Evolutionary conservation across 208 protist genomes (phyloP).

Genomic region (Spongospora subterranea): DNA sequence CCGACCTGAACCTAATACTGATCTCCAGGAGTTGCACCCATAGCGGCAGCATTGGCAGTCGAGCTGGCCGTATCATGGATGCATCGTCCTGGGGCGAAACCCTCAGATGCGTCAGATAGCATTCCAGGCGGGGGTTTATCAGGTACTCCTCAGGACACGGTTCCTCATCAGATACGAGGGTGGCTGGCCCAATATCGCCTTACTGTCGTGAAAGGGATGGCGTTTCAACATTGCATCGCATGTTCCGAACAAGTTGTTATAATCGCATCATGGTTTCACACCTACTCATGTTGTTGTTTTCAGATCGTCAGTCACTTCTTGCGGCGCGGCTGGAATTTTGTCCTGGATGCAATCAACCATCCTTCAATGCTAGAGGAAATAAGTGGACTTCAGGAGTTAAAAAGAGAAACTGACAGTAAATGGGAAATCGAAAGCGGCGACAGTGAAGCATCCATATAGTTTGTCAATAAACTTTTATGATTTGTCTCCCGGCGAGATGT

Average conservation of each 20-base stretch:
- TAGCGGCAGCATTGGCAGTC: conserved; percentile 88
- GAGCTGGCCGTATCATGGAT: conserved; percentile 90
- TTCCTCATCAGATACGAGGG: conserved; percentile 83
- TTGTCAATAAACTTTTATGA: not conserved
- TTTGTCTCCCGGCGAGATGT: not conserved
- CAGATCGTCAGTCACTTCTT: conserved; percentile 80
- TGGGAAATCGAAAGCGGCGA: conserved; percentile 17
- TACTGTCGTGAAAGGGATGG: conserved; percentile 76
- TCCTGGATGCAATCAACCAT: conserved; percentile 86
- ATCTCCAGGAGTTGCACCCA: conserved; percentile 77
- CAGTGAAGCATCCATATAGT: not conserved
- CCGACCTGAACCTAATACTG: not conserved
- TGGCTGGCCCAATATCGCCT: conserved; percentile 82
- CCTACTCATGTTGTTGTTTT: not conserved
- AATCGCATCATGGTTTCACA: not conserved
- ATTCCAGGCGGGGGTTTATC: not conserved
- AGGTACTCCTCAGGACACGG: conserved; percentile 68
- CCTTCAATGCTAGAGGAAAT: conserved; percentile 72
- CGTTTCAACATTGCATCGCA: conserved; percentile 88
- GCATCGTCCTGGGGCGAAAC: conserved; percentile 81
- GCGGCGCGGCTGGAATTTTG: conserved; percentile 81
- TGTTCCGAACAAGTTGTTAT: conserved; percentile 77
- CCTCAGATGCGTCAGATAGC: conserved; percentile 16
- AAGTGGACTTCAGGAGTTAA: conserved; percentile 65
- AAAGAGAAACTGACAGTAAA: not conserved